Evolutionary conservation across 2,329 filamentous ascomycete species (phyloP).

Genomic region (Blastomyces gilchristii): DNA sequence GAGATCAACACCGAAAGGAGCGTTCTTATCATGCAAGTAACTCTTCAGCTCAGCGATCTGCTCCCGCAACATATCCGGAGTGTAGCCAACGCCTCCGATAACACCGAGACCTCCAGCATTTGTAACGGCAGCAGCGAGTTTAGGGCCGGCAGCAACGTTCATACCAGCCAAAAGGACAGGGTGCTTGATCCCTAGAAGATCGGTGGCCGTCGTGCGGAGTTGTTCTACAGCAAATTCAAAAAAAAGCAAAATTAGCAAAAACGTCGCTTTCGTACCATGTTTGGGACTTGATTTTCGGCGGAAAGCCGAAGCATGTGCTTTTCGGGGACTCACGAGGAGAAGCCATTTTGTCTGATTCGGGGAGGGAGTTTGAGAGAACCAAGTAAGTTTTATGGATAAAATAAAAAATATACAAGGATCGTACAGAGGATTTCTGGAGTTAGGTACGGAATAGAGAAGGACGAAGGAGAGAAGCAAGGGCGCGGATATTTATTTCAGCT

Average conservation of each 20-base stretch:
- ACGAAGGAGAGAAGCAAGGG: neutral
- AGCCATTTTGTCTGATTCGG: conserved; percentile 46
- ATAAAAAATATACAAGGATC: neutral
- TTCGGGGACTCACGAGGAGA: conserved; percentile 59
- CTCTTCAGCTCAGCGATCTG: conserved; percentile 92
- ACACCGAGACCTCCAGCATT: conserved; percentile 96
- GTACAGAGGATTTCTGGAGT: neutral
- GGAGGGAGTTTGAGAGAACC: neutral
- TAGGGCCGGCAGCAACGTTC: conserved; percentile 96
- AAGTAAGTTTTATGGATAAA: neutral
- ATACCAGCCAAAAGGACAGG: conserved; percentile 92
- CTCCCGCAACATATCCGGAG: conserved; percentile 90
- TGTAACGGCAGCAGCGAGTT: conserved; percentile 90
- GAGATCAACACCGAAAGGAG: conserved; percentile 89
- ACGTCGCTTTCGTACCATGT: conserved; percentile 17
- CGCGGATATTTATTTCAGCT: neutral
- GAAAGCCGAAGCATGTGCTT: conserved; percentile 12
- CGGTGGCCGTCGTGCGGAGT: conserved; percentile 83
- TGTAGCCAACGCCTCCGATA: conserved; percentile 85
- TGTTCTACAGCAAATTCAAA: conserved; percentile 48
- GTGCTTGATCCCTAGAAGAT: conserved; percentile 97
- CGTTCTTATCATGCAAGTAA: conserved; percentile 78
- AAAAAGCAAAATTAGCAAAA: conserved; percentile 10
- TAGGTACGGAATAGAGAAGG: neutral
- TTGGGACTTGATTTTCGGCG: conserved; percentile 13